Conservation (phyloP, 768 basidiomycete species). For the Hypholoma fasciculare region DNA sequence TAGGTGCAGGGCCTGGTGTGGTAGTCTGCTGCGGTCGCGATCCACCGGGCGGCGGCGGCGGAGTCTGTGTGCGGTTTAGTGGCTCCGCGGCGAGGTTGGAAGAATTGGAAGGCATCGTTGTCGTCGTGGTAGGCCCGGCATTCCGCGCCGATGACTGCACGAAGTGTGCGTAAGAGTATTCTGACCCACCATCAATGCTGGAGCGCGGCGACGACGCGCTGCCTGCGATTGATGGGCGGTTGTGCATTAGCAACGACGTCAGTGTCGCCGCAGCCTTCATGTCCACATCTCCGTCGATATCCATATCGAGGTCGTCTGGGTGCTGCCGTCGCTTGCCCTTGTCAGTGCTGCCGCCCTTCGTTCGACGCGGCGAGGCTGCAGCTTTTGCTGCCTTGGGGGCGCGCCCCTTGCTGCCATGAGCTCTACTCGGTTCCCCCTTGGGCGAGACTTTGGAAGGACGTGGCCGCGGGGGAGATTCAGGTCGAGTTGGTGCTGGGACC, state of each 20-base stretch:
- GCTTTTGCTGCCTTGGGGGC: conserved; percentile 18
- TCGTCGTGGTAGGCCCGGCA: conserved; percentile 35
- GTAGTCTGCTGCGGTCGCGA: conserved; percentile 26
- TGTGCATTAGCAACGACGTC: conserved; percentile 68
- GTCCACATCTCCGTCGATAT: conserved; percentile 51
- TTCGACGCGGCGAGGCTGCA: conserved; percentile 38
- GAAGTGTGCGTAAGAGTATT: conserved; percentile 65
- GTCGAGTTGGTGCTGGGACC: conserved; percentile 51
- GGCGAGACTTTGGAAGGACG: conserved; percentile 38
- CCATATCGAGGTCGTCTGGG: conserved; percentile 15
- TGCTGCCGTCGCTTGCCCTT: conserved; percentile 48
- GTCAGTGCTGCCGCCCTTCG: conserved; percentile 36
- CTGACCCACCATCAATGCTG: conserved; percentile 64
- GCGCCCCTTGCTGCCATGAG: conserved; percentile 23
- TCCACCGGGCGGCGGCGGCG: conserved; percentile 30
- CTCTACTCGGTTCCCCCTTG: conserved; percentile 50
- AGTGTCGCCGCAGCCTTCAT: conserved; percentile 84
- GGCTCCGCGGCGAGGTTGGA: conserved; percentile 29
- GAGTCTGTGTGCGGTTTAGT: conserved; percentile 36
- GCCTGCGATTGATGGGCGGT: conserved; percentile 55
- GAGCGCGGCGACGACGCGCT: conserved; percentile 71
- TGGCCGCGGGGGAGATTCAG: conserved; percentile 42
- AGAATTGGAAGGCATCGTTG: neutral
- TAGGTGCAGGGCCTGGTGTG: conserved; percentile 54
- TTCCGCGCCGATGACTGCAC: conserved; percentile 68